phyloP scores from a whole-genome alignment of 2,329 filamentous ascomycete species.

The Myriosclerotinia curreyana region DNA sequence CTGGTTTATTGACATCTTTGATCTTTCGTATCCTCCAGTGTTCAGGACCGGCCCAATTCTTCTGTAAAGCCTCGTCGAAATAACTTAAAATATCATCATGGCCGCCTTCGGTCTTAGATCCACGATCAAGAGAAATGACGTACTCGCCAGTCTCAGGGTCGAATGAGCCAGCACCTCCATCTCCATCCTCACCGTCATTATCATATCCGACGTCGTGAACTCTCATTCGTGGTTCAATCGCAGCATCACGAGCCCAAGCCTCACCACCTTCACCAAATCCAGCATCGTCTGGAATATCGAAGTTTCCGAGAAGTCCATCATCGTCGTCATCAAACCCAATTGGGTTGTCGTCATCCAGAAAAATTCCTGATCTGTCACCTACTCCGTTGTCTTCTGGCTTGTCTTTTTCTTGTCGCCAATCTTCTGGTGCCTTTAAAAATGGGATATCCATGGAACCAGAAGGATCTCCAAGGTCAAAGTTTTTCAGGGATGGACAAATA shows the following conservation, averaged over 20 bases:
- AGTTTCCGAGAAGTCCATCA: constrained; percentile 63
- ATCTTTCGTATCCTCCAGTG: constrained; percentile 97
- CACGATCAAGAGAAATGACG: constrained; percentile 73
- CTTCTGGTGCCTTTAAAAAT: constrained; percentile 84
- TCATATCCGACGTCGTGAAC: constrained; percentile 64
- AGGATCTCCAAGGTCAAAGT: constrained; percentile 84
- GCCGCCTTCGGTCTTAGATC: constrained; percentile 58
- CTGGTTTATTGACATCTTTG: constrained; percentile 69
- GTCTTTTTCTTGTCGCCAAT: constrained; percentile 72
- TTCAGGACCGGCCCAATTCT: constrained; percentile 97
- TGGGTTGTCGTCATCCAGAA: constrained; percentile 83
- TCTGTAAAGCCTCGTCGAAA: constrained; percentile 93
- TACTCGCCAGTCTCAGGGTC: constrained; percentile 70
- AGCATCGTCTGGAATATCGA: constrained; percentile 65
- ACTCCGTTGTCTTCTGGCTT: constrained; percentile 51
- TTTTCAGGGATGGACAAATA: constrained; percentile 91
- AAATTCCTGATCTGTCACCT: constrained; percentile 72
- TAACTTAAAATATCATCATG: constrained; percentile 97
- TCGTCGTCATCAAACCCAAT: constrained; percentile 81
- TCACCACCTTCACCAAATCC: constrained; percentile 96
- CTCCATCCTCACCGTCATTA: constrained; percentile 49
- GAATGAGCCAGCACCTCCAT: constrained; percentile 55
- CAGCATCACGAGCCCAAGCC: constrained; percentile 89
- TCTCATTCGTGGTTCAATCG: constrained; percentile 79
- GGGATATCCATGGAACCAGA: constrained; percentile 85